Conservation (phyloP, 805 yeast genomes). For the Hagleromyces aurorensis region DNA sequence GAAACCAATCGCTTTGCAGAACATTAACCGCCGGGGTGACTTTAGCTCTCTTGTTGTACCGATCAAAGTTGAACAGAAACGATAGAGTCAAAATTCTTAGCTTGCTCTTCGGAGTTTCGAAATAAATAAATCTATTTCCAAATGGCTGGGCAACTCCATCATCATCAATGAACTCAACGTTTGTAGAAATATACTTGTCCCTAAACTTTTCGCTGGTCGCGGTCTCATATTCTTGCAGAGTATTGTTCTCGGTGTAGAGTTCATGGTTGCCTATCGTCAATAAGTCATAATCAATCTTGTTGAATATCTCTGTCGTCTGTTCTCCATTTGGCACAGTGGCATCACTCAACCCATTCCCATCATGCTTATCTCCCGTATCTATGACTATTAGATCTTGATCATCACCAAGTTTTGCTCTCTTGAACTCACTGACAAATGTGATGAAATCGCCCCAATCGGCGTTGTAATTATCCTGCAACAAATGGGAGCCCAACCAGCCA, state of each 20-base stretch:
- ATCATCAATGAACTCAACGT: conserved; percentile 50
- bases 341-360: conserved; percentile 88
- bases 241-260: conserved; percentile 58
- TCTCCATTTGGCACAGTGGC: conserved; percentile 67
- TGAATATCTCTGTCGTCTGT: conserved; percentile 54
- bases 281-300: conserved; percentile 61
- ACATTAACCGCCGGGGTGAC: conserved; percentile 53
- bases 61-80: conserved; percentile 67
- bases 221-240: conserved; percentile 55
- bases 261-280: conserved; percentile 90
- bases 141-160: conserved; percentile 46
- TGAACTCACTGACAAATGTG: conserved; percentile 53
- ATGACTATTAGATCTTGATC: conserved; percentile 62
- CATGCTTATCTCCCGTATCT: conserved; percentile 91
- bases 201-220: conserved; percentile 45
- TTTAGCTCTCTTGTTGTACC: conserved; percentile 49
- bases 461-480: conserved; percentile 64
- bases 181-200: conserved; percentile 60
- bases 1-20: conserved; percentile 61
- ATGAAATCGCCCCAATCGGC: conserved; percentile 92
- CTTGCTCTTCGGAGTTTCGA: conserved; percentile 48
- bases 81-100: conserved; percentile 60
- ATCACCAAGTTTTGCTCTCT: conserved; percentile 19
- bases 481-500: conserved; percentile 92
- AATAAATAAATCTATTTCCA: conserved; percentile 60